These are phyloP conservation scores for Lasiodiplodia citricola DNA, from an alignment of 2,329 filamentous ascomycete species.

Conservation along the genomic window DNA sequence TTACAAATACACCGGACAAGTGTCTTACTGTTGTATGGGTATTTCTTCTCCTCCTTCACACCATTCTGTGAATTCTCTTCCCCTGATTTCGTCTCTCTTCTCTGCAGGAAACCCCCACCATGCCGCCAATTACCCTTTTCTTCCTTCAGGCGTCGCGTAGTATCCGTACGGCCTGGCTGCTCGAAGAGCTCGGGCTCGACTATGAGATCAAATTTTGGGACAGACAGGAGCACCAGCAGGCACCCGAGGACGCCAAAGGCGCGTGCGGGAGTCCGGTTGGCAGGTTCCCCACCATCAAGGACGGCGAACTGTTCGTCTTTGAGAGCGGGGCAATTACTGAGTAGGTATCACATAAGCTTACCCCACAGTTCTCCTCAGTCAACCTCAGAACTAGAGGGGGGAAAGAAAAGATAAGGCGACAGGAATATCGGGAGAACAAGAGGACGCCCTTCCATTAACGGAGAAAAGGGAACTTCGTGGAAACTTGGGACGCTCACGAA, in stretches of 20 bases:
- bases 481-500: neutral
- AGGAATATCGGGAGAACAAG: neutral
- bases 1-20: neutral
- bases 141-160: conserved; percentile 55
- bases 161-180: conserved; percentile 54
- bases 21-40: neutral
- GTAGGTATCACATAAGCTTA: conserved; percentile 34
- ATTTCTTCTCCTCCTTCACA: neutral
- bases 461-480: too few species aligned
- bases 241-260: conserved; percentile 51
- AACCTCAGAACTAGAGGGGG: neutral
- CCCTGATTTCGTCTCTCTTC: too few species aligned
- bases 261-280: conserved; percentile 49
- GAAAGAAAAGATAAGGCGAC: neutral
- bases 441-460: neutral
- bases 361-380: too few species aligned
- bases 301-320: conserved; percentile 47
- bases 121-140: conserved; percentile 48
- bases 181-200: conserved; percentile 51
- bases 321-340: conserved; percentile 56
- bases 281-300: conserved; percentile 52
- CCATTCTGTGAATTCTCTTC: neutral
- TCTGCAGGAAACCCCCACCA: neutral
- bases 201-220: conserved; percentile 50
- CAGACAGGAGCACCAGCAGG: conserved; percentile 45